Evolutionary conservation across 1,284 basidiomycete species (phyloP), one percentile per base, ranked within the genome.

Genomic region (Rhodotorula sp.): DNA sequence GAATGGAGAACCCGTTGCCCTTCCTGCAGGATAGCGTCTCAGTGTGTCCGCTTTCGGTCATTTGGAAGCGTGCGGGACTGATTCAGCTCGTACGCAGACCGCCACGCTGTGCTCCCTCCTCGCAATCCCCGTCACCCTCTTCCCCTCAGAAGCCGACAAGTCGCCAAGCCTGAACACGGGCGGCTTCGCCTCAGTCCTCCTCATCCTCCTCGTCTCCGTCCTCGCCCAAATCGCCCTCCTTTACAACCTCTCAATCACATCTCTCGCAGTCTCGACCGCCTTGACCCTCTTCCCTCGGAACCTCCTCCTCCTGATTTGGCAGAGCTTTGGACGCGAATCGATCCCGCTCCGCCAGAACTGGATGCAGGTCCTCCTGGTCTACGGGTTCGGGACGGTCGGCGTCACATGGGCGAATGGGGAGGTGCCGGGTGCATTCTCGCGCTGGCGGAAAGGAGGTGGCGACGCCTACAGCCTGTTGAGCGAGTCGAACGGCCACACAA

Each of bases 291-390:
- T 72, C 29, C 62, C 65, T 0, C 71, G 71, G 9, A 67, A 72
- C 36, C 36, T 65, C 6, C 0, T 55, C 52, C 62, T 70, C 27
- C 71, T 72, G 30, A 15, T 59, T 17, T 20, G 46, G 22, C 58
- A 48, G 17, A 57, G 51, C 17, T 11, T 59, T 27, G 52, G 47
- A 2, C 51, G 51, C 2, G 52, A 53, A 2, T 56, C 56, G 4
- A 17, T 51, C 9, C 15, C 62, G 30, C 62, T 68, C 2, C 48
- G 55, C 7, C 59, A 59, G 22, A 62, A 61, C 56, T 74, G 72
- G 72, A 56, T 64, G 15, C 69, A 71, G 34, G n/a, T 64, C 27
- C 13, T 30, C 9, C 46, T 74, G 27, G 58, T 74, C 13, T 64
- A 67, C 64, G 10, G 19, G 11, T 19, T 52, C 57, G 66, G 69